Evolutionary conservation across 2,329 filamentous ascomycete genomes (phyloP).

Genomic region (Hypoxylon sp.): DNA sequence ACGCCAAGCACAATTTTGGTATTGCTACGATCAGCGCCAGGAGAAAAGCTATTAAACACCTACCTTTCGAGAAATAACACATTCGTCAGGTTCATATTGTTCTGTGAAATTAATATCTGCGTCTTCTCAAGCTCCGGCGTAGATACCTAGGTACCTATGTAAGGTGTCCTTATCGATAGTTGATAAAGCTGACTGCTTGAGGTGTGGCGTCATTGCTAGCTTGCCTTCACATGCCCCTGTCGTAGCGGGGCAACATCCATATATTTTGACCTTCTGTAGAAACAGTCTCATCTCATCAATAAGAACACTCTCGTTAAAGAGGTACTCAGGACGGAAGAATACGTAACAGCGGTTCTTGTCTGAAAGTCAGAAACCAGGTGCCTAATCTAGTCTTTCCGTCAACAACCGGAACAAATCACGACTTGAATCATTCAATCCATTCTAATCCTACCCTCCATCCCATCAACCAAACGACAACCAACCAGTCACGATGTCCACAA

Average conservation of each 20-base stretch:
- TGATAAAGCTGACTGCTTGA: constrained; percentile 11
- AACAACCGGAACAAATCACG: background rate
- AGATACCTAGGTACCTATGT: background rate
- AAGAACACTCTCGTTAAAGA: constrained; percentile 5
- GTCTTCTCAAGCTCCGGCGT: background rate
- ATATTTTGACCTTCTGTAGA: constrained; percentile 1
- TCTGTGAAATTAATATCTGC: background rate
- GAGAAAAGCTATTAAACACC: background rate
- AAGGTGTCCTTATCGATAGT: constrained; percentile 22
- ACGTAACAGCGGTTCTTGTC: background rate
- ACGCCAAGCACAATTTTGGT: background rate
- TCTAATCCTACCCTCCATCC: background rate
- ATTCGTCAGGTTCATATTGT: background rate
- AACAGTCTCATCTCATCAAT: background rate
- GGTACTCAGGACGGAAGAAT: background rate
- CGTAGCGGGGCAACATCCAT: constrained; percentile 33
- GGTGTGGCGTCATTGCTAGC: constrained; percentile 37
- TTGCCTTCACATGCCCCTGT: constrained; percentile 31
- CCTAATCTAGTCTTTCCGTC: background rate
- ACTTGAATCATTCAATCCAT: background rate
- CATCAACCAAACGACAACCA: background rate
- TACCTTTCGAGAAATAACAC: background rate
- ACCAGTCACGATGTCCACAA: constrained; percentile 37
- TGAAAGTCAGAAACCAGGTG: background rate
- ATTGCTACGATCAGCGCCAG: background rate